A percentile compares a stretch with the other conserved stretches of the same genome.
phyloP scores from a whole-genome alignment of 1,139 yeast species.

The Fermentozyma sake region DNA sequence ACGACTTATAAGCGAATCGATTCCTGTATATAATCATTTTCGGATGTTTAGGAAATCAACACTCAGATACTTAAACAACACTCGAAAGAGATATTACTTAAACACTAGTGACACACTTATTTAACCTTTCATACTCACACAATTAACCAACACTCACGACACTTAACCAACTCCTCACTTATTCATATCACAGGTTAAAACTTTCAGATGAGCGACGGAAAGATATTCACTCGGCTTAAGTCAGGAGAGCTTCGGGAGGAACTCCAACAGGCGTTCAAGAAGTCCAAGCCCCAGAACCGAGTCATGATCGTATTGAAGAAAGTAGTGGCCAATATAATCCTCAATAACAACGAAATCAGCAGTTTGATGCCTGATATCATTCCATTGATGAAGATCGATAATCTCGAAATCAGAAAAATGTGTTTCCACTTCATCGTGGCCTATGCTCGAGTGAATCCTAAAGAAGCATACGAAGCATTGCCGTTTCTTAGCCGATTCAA shows the following conservation, averaged over 20 bases:
- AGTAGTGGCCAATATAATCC: constrained; percentile 76
- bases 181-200: no score
- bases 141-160: no score
- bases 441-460: constrained; percentile 53
- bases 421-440: constrained; percentile 57
- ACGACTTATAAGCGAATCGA: no score
- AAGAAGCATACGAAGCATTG: constrained; percentile 51
- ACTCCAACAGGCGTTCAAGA: constrained; percentile 50
- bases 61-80: no score
- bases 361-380: constrained; percentile 64
- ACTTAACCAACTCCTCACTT: no score
- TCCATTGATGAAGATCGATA: constrained; percentile 56
- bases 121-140: no score
- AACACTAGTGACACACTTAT: no score
- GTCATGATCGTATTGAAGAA: constrained; percentile 66
- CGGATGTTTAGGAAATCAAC: no score
- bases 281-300: constrained; percentile 43
- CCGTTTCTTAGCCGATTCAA: constrained; percentile 53
- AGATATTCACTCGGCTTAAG: constrained; percentile 37
- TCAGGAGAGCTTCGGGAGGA: constrained; percentile 57
- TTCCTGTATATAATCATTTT: no score
- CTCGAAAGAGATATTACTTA: no score
- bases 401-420: constrained; percentile 69
- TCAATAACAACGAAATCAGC: constrained; percentile 77
- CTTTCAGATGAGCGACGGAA: constrained; percentile 41